Evolutionary conservation across 176 grass and related monocot species (phyloP).

Genomic region (Eragrostis nindensis): DNA sequence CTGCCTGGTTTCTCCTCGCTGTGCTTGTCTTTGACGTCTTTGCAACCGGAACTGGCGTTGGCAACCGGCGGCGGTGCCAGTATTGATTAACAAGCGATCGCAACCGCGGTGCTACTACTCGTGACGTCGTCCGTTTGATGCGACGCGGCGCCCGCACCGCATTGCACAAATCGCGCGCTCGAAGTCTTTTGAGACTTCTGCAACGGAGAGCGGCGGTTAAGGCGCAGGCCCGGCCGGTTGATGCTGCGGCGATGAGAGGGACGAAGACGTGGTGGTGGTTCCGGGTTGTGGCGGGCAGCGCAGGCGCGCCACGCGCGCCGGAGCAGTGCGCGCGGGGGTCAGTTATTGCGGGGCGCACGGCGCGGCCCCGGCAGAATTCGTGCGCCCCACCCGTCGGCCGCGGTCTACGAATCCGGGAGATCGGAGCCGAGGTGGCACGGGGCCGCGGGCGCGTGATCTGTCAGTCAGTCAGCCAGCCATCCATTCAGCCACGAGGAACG

Average conservation of each 20-base stretch:
- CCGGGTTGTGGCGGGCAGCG: not conserved
- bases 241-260: not conserved
- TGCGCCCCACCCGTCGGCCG: conserved; percentile 3
- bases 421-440: no score
- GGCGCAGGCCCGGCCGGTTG: not conserved
- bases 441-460: conserved; percentile 19
- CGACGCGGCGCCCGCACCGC: conserved; percentile 9
- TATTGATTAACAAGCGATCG: conserved; percentile 31
- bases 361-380: not conserved
- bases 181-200: not conserved
- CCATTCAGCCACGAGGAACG: conserved; percentile 6
- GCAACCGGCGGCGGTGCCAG: not conserved
- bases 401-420: no score
- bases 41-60: conserved; percentile 14
- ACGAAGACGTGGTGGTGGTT: not conserved
- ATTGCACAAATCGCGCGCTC: conserved; percentile 12
- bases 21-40: conserved; percentile 7
- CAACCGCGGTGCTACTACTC: not conserved
- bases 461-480: conserved; percentile 24
- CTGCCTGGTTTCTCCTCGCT: conserved; percentile 32
- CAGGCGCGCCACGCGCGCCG: not conserved
- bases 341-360: conserved; percentile 19
- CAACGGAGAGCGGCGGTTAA: not conserved
- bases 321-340: not conserved
- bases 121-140: not conserved